Base-by-base conservation (phyloP, 2,329 filamentous ascomycete genomes). In the Septoria petroselini region DNA sequence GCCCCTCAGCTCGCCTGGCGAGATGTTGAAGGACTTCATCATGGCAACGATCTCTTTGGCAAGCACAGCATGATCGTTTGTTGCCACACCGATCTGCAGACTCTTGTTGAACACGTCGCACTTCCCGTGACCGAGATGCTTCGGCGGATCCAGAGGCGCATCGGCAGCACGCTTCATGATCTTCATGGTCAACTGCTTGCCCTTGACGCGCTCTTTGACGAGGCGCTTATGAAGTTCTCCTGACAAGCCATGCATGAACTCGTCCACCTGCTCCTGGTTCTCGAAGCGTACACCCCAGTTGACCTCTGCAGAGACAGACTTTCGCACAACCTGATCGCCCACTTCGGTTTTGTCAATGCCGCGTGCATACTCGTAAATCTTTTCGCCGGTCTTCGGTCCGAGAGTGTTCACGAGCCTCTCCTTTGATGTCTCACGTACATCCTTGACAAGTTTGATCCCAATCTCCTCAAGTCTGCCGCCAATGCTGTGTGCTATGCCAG, bases 251-350 rank as follows among this genome's bases (percentile, higher is more conserved):
- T 82, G 75, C 23, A 97, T 79, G 66, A 98, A 98, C 57, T 94
- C 88, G 52, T 97, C 91, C 0, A 90, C 91, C 69, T 98, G 91
- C n/a, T 81, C 78, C 63, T 96, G 89, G 53, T 80, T 94, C 59
- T 93, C 82, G 65, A 98, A 98, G 4, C 93, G 84, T 48, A 98
- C 95, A 2, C 94, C 93, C 93, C 93, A 98, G 62, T 93, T 98
- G 55, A 98, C 89, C 67, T 98, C 93, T 1, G 91, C 91, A 1
- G 93, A 97, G 0, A 98, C 89, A 0, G 91, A 97, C 65, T 97
- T 98, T 46, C 93, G 83, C 12, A 88, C 76, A 0, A 85, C 81
- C 63, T 94, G 86, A 50, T 91, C 86, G 25, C 91, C 91, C 4
- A 97, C 88, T 67, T 95, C 89, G 1, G 82, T 77, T 41, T 77